A percentile compares a stretch with the other conserved stretches of the same genome.
Conservation (phyloP, 768 basidiomycete species). For the Mycena albidolilacea region DNA sequence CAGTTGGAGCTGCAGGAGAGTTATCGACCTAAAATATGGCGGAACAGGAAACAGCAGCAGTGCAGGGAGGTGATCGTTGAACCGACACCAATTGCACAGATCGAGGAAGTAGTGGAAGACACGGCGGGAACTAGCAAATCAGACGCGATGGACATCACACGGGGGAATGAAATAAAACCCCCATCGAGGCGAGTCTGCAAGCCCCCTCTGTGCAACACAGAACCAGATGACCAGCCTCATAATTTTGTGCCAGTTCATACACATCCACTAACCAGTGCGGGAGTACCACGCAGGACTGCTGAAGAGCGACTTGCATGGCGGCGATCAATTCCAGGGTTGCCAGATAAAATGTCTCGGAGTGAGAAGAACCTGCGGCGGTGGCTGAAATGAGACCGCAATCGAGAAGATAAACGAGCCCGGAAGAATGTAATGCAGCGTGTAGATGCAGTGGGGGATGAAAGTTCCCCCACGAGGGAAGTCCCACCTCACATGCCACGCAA, state of each 20-base stretch:
- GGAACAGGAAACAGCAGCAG: too few relatives aligned
- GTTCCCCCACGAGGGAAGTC: too few relatives aligned
- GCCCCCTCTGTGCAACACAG: too few relatives aligned
- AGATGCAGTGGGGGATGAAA: conserved; percentile 33
- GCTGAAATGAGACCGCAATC: not conserved
- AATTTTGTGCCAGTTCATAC: not conserved
- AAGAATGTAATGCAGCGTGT: not conserved
- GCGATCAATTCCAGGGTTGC: too few relatives aligned
- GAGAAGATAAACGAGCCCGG: not conserved
- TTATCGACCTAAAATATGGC: too few relatives aligned
- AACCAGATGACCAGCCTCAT: not conserved
- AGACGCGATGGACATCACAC: not conserved
- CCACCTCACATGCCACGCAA: not conserved
- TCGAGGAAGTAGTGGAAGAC: too few relatives aligned
- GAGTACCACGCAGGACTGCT: not conserved
- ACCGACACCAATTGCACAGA: too few relatives aligned
- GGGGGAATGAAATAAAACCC: conserved; percentile 15
- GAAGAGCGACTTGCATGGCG: conserved; percentile 1
- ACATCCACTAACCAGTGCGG: not conserved
- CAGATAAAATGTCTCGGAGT: not conserved
- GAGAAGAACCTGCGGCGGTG: not conserved
- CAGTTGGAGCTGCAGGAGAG: too few relatives aligned
- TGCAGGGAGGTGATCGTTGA: too few relatives aligned
- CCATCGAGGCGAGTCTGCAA: conserved; percentile 26
- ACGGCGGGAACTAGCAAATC: too few relatives aligned